phyloP scores from a whole-genome alignment of 371 early-diverging fungal species.

The Blastocladiella emersonii region DNA sequence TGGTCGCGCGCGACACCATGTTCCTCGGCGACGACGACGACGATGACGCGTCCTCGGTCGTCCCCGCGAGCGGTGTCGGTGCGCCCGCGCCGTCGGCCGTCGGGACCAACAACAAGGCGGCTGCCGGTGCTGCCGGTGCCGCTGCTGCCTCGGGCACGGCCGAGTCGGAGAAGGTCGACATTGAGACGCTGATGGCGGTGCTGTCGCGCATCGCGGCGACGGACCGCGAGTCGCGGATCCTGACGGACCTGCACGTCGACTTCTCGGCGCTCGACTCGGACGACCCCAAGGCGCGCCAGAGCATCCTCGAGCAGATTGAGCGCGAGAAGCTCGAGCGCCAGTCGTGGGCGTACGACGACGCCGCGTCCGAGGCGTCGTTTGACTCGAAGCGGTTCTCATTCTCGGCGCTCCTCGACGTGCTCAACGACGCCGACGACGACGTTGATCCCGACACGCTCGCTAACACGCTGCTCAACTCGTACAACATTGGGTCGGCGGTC shows the following conservation, averaged over 20 bases:
- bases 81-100: neutral
- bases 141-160: no score
- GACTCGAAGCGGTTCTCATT: neutral
- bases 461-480: constrained; percentile 1
- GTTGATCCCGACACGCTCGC: neutral
- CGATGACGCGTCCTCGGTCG: neutral
- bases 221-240: neutral
- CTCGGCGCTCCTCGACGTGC: neutral
- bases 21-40: neutral
- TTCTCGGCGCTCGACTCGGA: neutral
- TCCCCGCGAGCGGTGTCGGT: no score
- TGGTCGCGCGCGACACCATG: neutral
- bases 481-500: neutral
- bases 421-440: neutral
- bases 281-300: neutral
- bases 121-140: no score
- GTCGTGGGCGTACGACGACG: neutral
- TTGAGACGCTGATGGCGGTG: neutral
- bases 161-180: neutral
- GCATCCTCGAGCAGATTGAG: neutral
- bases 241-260: neutral
- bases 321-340: neutral
- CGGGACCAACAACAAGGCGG: neutral
- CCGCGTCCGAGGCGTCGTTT: neutral
- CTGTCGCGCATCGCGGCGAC: neutral